Evolutionary conservation across 176 grass and related monocot species (phyloP).

Genomic region (Aegilops sharonensis): DNA sequence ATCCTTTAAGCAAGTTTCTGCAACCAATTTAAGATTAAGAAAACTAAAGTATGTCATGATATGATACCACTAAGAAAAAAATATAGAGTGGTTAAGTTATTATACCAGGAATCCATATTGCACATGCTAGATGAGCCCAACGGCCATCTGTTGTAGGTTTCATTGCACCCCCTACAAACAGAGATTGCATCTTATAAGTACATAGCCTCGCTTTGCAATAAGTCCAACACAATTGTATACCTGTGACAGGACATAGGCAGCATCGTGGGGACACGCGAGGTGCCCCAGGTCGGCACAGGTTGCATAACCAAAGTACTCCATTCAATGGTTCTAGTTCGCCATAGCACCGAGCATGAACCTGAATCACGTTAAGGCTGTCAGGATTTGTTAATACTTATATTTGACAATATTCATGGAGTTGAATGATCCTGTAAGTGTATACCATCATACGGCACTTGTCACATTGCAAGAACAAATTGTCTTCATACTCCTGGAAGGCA

Average conservation of each 20-base stretch:
- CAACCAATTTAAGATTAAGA: constrained; percentile 33
- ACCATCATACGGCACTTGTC: constrained; percentile 99
- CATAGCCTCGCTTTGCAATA: constrained; percentile 14
- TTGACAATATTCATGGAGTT: constrained; percentile 24
- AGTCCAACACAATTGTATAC: constrained; percentile 36
- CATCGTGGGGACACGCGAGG: constrained; percentile 79
- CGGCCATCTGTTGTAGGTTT: constrained; percentile 98
- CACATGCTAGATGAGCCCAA: constrained; percentile 96
- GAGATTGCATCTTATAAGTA: constrained; percentile 34
- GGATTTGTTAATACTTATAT: constrained; percentile 20
- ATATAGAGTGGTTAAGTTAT: constrained; percentile 6
- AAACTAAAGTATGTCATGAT: constrained; percentile 28
- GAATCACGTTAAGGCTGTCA: constrained; percentile 28
- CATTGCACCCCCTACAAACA: constrained; percentile 84
- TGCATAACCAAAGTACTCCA: constrained; percentile 95
- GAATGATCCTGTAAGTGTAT: constrained; percentile 33
- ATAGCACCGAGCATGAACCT: constrained; percentile 99
- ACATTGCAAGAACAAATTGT: constrained; percentile 97
- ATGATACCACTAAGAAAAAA: neutral
- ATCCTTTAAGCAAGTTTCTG: constrained; percentile 97
- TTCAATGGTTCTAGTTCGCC: constrained; percentile 86
- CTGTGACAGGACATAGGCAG: constrained; percentile 92
- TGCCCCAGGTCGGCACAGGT: constrained; percentile 91
- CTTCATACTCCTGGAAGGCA: constrained; percentile 85
- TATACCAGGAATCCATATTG: constrained; percentile 99